phyloP scores from a whole-genome alignment of 345 rosid species.

The Lenwebbia sp. region DNA sequence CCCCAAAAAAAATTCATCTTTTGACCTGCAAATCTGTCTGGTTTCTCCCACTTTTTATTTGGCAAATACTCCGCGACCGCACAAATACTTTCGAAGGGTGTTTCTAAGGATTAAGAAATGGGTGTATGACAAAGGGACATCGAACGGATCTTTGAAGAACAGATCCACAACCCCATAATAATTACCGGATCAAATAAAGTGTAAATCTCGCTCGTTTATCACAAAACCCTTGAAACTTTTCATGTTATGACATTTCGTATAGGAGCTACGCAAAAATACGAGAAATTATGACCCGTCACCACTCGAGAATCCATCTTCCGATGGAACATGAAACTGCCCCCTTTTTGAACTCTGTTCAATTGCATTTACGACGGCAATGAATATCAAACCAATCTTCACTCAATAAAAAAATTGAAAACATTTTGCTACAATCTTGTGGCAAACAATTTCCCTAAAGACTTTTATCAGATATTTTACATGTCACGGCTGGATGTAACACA shows the following conservation, averaged over 20 bases:
- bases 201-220: neutral
- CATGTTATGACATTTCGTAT: rapidly evolving
- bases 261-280: neutral
- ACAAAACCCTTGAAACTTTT: neutral
- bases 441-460: neutral
- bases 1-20: neutral
- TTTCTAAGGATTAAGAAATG: neutral
- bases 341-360: neutral
- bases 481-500: neutral
- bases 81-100: neutral
- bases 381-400: neutral
- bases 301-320: neutral
- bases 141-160: neutral
- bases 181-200: too few relatives aligned
- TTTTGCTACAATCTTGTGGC: neutral
- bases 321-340: neutral
- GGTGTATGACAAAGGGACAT: too few relatives aligned
- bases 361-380: neutral
- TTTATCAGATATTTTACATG: neutral
- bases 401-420: neutral
- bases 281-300: neutral
- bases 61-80: neutral
- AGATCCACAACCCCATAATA: too few relatives aligned
- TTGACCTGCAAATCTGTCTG: neutral
- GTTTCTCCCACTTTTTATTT: neutral